These are phyloP conservation scores for Miscanthus lutarioriparius DNA, from an alignment of 176 grass and related monocot species.

Conservation along the genomic window DNA sequence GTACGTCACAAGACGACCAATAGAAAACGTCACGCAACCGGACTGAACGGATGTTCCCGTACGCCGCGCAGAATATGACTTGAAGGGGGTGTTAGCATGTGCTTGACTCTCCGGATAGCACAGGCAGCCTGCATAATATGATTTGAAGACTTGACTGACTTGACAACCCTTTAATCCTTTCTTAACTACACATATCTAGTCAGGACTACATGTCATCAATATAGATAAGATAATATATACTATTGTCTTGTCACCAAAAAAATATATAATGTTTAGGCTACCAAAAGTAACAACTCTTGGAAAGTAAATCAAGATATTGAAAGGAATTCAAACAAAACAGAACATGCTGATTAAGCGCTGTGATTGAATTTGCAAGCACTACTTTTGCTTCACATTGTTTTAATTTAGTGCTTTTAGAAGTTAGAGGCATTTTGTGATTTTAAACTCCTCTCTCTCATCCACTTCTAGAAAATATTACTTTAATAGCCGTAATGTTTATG, in stretches of 20 bases:
- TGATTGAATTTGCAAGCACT: background rate
- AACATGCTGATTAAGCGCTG: background rate
- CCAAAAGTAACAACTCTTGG: background rate
- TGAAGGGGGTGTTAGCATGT: background rate
- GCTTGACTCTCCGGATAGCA: constrained; percentile 6
- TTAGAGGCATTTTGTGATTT: no score
- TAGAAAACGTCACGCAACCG: no score
- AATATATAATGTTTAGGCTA: background rate
- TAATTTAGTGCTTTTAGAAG: background rate
- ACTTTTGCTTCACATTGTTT: background rate
- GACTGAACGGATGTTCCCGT: background rate
- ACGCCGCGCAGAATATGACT: background rate
- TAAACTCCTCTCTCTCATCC: background rate
- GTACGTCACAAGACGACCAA: background rate
- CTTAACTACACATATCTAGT: background rate
- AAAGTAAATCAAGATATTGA: background rate
- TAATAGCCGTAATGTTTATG: no score
- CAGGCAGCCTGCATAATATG: background rate
- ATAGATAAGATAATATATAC: background rate
- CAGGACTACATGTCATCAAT: background rate
- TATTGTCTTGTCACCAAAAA: background rate
- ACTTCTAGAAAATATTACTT: background rate
- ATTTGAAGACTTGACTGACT: constrained; percentile 3
- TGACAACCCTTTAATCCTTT: background rate
- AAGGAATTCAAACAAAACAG: background rate